Conservation (phyloP, 768 basidiomycete genomes). For the Termitomyces sp. region DNA sequence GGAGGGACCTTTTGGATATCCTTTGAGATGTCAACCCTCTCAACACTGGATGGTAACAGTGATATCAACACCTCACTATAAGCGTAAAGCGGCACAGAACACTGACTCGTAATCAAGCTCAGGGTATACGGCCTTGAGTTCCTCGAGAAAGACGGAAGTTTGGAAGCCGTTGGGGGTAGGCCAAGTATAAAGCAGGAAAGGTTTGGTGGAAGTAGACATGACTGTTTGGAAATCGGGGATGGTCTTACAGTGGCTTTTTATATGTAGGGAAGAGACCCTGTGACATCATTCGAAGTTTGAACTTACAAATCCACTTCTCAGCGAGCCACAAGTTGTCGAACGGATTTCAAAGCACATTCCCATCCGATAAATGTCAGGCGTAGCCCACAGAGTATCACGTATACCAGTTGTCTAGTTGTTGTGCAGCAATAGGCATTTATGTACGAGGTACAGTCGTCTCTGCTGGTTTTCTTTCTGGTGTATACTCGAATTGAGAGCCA, state of each 20-base stretch:
- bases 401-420: not conserved
- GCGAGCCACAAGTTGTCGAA: not conserved
- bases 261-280: not conserved
- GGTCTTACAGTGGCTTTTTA: not conserved
- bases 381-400: not conserved
- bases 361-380: not conserved
- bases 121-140: slow-evolving; percentile 51
- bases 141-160: slow-evolving; percentile 52
- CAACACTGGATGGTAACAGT: slow-evolving; percentile 28
- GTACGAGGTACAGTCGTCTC: slow-evolving; percentile 10
- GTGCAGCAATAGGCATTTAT: slow-evolving; percentile 1
- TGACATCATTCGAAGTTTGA: not conserved
- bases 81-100: slow-evolving; percentile 2
- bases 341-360: not conserved
- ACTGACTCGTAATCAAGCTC: slow-evolving; percentile 38
- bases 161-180: slow-evolving; percentile 57
- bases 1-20: slow-evolving; percentile 67
- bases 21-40: slow-evolving; percentile 50
- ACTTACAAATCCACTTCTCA: slow-evolving; percentile 3
- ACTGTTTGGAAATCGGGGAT: not conserved
- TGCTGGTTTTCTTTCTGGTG: slow-evolving; percentile 19
- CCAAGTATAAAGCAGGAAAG: slow-evolving; percentile 46
- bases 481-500: slow-evolving; percentile 45
- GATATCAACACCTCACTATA: not conserved
- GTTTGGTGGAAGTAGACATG: slow-evolving; percentile 29